These are phyloP conservation scores for Phanerochaete carnosa DNA, from an alignment of 768 basidiomycete genomes.

Conservation along the genomic window DNA sequence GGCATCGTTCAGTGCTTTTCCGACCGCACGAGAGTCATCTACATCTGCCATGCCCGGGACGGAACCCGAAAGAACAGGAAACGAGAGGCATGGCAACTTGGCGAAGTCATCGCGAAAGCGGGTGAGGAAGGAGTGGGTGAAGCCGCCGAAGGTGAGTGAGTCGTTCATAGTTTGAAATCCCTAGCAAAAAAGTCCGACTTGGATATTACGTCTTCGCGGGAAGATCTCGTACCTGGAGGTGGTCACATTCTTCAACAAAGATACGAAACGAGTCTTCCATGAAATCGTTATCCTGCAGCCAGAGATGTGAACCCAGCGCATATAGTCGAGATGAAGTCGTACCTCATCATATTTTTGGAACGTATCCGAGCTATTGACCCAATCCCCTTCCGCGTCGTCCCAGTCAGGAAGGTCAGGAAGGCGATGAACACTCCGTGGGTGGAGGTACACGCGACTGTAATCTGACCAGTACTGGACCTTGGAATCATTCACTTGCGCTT, in stretches of 20 bases:
- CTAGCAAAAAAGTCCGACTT: conserved; percentile 29
- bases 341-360: conserved; percentile 60
- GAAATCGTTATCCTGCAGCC: conserved; percentile 50
- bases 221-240: conserved; percentile 51
- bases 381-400: conserved; percentile 52
- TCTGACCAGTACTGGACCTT: conserved; percentile 66
- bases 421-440: conserved; percentile 61
- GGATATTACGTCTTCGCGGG: not conserved
- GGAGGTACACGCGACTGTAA: conserved; percentile 60
- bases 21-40: conserved; percentile 40
- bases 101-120: conserved; percentile 65
- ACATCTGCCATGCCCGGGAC: conserved; percentile 29
- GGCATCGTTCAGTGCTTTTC: conserved; percentile 58
- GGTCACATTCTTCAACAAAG: conserved; percentile 74
- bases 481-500: conserved; percentile 9
- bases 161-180: conserved; percentile 71
- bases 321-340: conserved; percentile 13
- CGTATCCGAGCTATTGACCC: conserved; percentile 48
- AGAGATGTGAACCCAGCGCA: not conserved
- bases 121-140: conserved; percentile 55
- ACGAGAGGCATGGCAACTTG: conserved; percentile 56
- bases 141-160: conserved; percentile 60
- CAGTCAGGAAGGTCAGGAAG: conserved; percentile 57
- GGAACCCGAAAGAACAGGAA: conserved; percentile 53
- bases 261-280: conserved; percentile 68